phyloP scores from a whole-genome alignment of 1,139 yeast species.

The Waltiozyma sp. region DNA sequence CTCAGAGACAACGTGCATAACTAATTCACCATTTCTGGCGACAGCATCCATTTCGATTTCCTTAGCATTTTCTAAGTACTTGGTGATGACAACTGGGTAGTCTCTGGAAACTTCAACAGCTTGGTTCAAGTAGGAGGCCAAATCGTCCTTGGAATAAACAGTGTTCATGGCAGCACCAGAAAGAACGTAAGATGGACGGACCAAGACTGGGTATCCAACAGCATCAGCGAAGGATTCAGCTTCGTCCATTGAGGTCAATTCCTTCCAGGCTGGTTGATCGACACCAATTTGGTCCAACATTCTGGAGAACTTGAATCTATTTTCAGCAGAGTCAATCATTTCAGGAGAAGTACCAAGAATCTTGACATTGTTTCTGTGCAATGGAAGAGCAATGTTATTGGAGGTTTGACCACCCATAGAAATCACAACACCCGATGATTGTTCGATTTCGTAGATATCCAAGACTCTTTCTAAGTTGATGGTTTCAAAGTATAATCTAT shows the following conservation, averaged over 20 bases:
- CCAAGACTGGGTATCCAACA: constrained; percentile 91
- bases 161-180: constrained; percentile 99
- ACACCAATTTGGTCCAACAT: constrained; percentile 95
- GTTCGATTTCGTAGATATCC: constrained; percentile 91
- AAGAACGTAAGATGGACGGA: constrained; percentile 93
- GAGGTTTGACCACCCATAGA: constrained; percentile 99
- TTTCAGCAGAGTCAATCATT: constrained; percentile 97
- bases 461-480: constrained; percentile 90
- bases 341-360: constrained; percentile 96
- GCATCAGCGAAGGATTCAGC: constrained; percentile 88
- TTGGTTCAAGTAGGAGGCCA: constrained; percentile 78
- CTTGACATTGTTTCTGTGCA: constrained; percentile 92
- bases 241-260: constrained; percentile 84
- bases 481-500: constrained; percentile 91
- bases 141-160: constrained; percentile 81
- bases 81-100: constrained; percentile 95
- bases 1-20: constrained; percentile 97
- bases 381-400: constrained; percentile 87
- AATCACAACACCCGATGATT: constrained; percentile 84
- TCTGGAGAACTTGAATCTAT: constrained; percentile 94
- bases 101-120: constrained; percentile 98
- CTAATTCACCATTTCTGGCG: constrained; percentile 86
- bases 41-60: constrained; percentile 99
- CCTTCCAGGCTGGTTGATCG: constrained; percentile 99
- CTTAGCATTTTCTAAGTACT: constrained; percentile 93